A percentile compares a stretch with the other conserved stretches of the same genome.
Evolutionary conservation across 2,329 filamentous ascomycete species (phyloP).

Genomic region (Fusarium sp.): DNA sequence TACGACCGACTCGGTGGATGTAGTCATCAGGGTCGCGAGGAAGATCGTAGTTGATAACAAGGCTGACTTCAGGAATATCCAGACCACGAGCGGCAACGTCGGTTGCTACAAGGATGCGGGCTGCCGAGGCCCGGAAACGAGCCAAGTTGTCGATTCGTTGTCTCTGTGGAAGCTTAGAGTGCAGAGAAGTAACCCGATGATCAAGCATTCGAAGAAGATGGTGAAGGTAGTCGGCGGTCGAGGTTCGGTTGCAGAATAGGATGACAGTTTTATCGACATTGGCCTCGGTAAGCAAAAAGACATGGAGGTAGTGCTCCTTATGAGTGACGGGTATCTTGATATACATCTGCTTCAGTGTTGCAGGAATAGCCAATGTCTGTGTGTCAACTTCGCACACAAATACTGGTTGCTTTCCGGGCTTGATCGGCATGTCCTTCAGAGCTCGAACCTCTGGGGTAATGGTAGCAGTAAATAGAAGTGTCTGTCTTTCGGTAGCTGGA

Average conservation of each 20-base stretch:
- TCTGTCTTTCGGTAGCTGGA: conserved; percentile 83
- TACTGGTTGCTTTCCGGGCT: conserved; percentile 77
- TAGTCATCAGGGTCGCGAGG: conserved; percentile 98
- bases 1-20: conserved; percentile 95
- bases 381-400: conserved; percentile 92
- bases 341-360: conserved; percentile 85
- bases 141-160: conserved; percentile 89
- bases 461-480: conserved; percentile 94
- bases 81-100: conserved; percentile 95
- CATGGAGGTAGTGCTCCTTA: conserved; percentile 94
- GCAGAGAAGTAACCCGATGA: conserved; percentile 91
- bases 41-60: conserved; percentile 96
- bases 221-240: conserved; percentile 89
- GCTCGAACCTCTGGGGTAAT: conserved; percentile 92
- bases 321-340: conserved; percentile 91
- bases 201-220: conserved; percentile 86
- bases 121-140: conserved; percentile 89
- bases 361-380: conserved; percentile 79
- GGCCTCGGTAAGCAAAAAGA: conserved; percentile 81
- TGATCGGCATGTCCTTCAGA: conserved; percentile 80
- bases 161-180: conserved; percentile 86
- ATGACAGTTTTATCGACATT: conserved; percentile 85
- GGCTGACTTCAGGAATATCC: conserved; percentile 90
- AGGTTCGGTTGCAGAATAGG: conserved; percentile 93
- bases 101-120: conserved; percentile 91